These are phyloP conservation scores for Anthoceros angustus DNA, from an alignment of 225 moss, liverwort and hornwort genomes.

Conservation along the genomic window DNA sequence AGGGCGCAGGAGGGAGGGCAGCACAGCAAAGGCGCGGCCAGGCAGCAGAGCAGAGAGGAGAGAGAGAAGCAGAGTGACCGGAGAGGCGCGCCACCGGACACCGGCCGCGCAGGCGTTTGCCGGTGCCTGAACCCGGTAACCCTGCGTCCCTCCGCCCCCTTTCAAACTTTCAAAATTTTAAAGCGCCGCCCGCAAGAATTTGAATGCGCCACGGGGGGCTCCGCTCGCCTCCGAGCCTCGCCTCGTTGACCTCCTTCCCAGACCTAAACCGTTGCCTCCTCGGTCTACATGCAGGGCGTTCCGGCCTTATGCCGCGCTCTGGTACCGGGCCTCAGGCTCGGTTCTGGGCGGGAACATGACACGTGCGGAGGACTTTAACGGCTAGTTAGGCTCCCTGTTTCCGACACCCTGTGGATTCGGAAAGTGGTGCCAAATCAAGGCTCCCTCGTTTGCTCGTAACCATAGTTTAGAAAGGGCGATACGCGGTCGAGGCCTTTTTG, in stretches of 20 bases:
- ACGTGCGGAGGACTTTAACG: background rate
- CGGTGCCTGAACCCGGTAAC: background rate
- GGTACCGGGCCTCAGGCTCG: too few relatives aligned
- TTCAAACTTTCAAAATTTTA: constrained; percentile 2
- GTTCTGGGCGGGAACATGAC: background rate
- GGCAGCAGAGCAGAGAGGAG: constrained; percentile 3
- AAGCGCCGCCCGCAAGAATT: background rate
- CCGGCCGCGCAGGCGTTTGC: background rate
- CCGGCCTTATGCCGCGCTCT: too few relatives aligned
- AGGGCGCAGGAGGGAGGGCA: background rate
- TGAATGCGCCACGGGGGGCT: background rate
- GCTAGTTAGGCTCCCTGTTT: background rate
- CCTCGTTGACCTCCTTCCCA: too few relatives aligned
- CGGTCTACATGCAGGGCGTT: too few relatives aligned
- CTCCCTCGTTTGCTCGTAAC: too few relatives aligned
- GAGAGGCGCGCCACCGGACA: background rate
- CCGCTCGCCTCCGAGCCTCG: too few relatives aligned
- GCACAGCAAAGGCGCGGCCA: too few relatives aligned
- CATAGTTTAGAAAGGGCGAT: too few relatives aligned
- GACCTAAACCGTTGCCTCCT: too few relatives aligned
- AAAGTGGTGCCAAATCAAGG: too few relatives aligned
- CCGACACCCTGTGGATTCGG: background rate
- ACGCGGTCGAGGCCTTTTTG: too few relatives aligned
- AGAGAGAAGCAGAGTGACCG: background rate
- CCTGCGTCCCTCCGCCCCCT: background rate